Evolutionary conservation across 2,329 filamentous ascomycete genomes (phyloP).

Genomic region (Calonectria ilicicola): DNA sequence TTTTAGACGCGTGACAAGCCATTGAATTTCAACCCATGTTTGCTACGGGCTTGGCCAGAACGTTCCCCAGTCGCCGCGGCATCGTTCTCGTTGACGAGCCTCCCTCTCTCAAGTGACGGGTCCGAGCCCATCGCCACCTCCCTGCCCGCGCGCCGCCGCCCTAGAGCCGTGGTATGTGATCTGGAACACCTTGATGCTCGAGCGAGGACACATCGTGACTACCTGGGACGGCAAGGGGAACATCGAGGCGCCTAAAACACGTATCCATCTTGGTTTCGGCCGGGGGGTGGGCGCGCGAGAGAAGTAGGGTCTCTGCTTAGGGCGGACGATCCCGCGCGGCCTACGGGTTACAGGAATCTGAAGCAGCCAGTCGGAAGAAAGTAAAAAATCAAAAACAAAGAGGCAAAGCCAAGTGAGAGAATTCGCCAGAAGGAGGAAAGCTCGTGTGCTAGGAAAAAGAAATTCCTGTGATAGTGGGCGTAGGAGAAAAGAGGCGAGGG

Average conservation of each 20-base stretch:
- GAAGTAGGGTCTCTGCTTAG: not conserved
- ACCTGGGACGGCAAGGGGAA: not conserved
- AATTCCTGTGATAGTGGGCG: not conserved
- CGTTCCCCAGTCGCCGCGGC: not conserved
- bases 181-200: conserved; percentile 14
- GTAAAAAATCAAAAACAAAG: not conserved
- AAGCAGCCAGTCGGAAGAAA: conserved; percentile 19
- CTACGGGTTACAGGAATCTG: conserved; percentile 2
- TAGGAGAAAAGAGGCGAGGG: not conserved
- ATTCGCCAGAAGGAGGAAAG: conserved; percentile 16
- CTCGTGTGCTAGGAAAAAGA: not conserved
- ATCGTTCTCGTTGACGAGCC: not conserved
- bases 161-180: not conserved
- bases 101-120: not conserved
- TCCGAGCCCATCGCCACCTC: conserved; percentile 6
- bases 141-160: not conserved
- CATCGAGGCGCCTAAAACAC: not conserved
- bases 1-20: conserved; percentile 4
- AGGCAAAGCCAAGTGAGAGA: conserved; percentile 14
- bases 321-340: conserved; percentile 19
- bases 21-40: not conserved
- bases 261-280: conserved; percentile 1
- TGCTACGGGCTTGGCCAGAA: not conserved
- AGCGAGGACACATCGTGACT: not conserved
- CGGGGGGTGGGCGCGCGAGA: not conserved